Evolutionary conservation across 305 asterid genomes (phyloP), one percentile per base, ranked within the genome.

Genomic region (Salvia sclarea): DNA sequence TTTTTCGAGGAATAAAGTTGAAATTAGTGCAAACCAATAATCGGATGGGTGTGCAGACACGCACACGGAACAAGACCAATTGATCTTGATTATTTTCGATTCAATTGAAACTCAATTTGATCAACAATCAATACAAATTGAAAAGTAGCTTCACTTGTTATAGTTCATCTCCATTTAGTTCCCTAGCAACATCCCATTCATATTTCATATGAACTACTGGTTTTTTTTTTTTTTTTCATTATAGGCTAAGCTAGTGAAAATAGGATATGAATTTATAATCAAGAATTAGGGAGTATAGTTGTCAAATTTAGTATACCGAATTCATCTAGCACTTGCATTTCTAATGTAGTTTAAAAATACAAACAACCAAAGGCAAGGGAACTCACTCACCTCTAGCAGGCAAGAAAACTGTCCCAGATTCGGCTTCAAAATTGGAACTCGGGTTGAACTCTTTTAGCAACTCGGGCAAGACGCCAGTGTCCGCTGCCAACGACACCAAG

Each of bases 331-430:
- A 33, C 8, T 4, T 33, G 9, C 38, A 33, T 33, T 33, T 2
- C 7, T 33, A 33, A 33, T 33, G 38, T 8, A 6, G 8, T 33
- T 33, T 33, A 33, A 2, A 0, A 6, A 33, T 5, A 20, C 16
- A 52, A 11, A 10, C 21, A 31, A 1, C 25, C 2, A 3, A 44
- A 16, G 5, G 13, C 18, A 45, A 20, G 18, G 22, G 21, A 2
- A 2, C 0, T 30, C 6, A 76, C 84, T 54, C 16, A 87, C 96
- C 96, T 87, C 68, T 87, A 8, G 96, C 91, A 33, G 94, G 94
- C 82, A 86, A 72, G 71, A 86, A 88, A 33, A 83, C 82, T 2
- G 78, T 78, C 20, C 86, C 88, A 0, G 88, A 75, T 35, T 84
- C 94, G 8, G 82, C 71, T 64, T 41, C 63, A 66, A 83, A 88